These are phyloP conservation scores for Solanum chilense DNA, from an alignment of 257 asterid genomes.

Conservation along the genomic window DNA sequence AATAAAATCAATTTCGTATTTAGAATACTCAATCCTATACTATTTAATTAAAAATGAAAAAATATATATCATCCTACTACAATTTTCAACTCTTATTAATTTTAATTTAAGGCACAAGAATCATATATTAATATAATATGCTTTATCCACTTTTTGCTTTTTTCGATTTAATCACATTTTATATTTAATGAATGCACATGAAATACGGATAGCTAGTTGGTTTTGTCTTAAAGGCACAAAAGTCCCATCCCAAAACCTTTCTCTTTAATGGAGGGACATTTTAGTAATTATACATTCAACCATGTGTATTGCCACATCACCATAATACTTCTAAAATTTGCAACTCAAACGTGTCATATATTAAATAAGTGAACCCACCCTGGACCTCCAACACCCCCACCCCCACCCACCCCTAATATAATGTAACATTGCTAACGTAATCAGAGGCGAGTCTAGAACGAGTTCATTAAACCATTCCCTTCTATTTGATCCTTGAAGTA, in stretches of 20 bases:
- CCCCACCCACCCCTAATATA: neutral
- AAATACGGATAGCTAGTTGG: constrained; percentile 12
- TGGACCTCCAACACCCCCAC: neutral
- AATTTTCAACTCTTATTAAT: fast-evolving
- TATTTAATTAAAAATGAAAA: neutral
- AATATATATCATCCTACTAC: no score
- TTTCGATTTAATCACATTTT: constrained; percentile 37
- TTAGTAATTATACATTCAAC: constrained; percentile 1
- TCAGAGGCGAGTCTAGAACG: neutral
- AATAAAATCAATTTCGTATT: fast-evolving
- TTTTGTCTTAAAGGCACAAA: constrained; percentile 36
- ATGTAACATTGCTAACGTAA: neutral
- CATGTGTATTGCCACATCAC: constrained; percentile 39
- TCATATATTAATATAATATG: constrained; percentile 12
- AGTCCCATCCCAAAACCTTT: neutral
- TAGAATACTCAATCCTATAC: fast-evolving
- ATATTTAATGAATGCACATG: constrained; percentile 65
- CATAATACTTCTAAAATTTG: constrained; percentile 3
- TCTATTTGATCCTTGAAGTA: neutral
- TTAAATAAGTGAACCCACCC: neutral
- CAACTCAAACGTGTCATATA: neutral
- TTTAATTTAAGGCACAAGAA: constrained; percentile 30
- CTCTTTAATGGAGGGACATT: neutral
- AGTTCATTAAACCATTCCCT: neutral
- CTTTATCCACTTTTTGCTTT: neutral